Evolutionary conservation across 805 yeast genomes (phyloP).

Genomic region (Kuraishia piskuri): DNA sequence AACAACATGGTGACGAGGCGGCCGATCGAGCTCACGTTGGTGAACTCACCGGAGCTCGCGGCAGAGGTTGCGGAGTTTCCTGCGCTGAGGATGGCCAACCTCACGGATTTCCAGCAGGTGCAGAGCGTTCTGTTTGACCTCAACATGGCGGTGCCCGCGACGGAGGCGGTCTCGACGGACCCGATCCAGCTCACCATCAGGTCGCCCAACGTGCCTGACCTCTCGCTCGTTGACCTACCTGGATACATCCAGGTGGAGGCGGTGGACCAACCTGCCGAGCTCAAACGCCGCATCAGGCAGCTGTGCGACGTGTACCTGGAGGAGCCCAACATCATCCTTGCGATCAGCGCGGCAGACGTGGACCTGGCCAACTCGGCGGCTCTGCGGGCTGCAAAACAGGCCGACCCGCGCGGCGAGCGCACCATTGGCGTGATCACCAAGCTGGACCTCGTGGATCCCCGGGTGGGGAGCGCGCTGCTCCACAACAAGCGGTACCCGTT

Average conservation of each 20-base stretch:
- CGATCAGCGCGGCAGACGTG: conserved; percentile 96
- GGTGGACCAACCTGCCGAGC: conserved; percentile 85
- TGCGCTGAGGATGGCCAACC: conserved; percentile 67
- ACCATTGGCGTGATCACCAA: conserved; percentile 96
- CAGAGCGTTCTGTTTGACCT: conserved; percentile 81
- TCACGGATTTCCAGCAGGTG: conserved; percentile 84
- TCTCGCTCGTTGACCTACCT: conserved; percentile 90
- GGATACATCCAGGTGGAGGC: conserved; percentile 97
- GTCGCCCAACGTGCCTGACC: conserved; percentile 87
- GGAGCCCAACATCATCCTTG: conserved; percentile 89
- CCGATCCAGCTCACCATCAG: conserved; percentile 89
- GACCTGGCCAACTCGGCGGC: conserved; percentile 97
- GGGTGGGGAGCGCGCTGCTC: conserved; percentile 57
- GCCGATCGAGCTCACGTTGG: conserved; percentile 90
- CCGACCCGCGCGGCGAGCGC: conserved; percentile 92
- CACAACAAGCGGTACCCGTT: conserved; percentile 81
- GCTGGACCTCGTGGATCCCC: conserved; percentile 80
- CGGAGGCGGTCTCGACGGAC: conserved; percentile 83
- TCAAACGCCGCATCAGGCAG: conserved; percentile 69
- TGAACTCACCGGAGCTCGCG: conserved; percentile 72
- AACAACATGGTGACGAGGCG: conserved; percentile 97
- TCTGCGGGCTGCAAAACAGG: conserved; percentile 75
- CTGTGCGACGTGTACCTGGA: conserved; percentile 81
- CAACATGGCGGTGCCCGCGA: conserved; percentile 83
- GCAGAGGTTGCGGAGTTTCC: conserved; percentile 93